phyloP scores from a whole-genome alignment of 805 yeast species.

The Yarrowia yakushimensis region DNA sequence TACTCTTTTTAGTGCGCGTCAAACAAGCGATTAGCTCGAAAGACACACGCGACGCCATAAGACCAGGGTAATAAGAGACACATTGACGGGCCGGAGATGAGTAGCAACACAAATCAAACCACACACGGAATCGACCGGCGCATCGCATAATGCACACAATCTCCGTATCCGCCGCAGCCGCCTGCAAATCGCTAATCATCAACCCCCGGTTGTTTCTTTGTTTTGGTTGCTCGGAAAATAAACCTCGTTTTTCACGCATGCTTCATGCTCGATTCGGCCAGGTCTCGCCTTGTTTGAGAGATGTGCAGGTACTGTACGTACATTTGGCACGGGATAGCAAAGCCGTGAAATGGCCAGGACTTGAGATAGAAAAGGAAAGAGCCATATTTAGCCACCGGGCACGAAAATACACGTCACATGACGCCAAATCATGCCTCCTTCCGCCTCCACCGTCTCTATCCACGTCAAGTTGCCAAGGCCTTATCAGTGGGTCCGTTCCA shows the following conservation, averaged over 20 bases:
- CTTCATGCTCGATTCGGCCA: neutral
- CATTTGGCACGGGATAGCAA: neutral
- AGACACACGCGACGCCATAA: neutral
- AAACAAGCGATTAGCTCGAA: neutral
- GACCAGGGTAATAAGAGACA: too few species aligned
- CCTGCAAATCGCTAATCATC: neutral
- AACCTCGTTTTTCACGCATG: neutral
- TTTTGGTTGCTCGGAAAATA: neutral
- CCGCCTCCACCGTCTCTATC: neutral
- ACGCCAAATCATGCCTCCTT: too few species aligned
- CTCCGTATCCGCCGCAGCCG: too few species aligned
- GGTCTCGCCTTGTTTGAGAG: neutral
- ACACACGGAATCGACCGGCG: too few species aligned
- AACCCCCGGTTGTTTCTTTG: neutral
- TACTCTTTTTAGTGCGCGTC: neutral
- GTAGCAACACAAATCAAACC: too few species aligned
- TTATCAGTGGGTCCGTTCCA: slow-evolving; percentile 3
- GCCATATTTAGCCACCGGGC: too few species aligned
- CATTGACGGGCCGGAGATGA: too few species aligned
- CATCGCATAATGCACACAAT: too few species aligned
- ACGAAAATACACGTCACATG: too few species aligned
- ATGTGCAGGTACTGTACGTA: neutral
- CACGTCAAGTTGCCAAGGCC: neutral
- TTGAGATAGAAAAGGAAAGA: too few species aligned
- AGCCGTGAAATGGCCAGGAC: too few species aligned